Evolutionary conservation across 768 basidiomycete genomes (phyloP).

Genomic region (Artomyces pyxidatus): DNA sequence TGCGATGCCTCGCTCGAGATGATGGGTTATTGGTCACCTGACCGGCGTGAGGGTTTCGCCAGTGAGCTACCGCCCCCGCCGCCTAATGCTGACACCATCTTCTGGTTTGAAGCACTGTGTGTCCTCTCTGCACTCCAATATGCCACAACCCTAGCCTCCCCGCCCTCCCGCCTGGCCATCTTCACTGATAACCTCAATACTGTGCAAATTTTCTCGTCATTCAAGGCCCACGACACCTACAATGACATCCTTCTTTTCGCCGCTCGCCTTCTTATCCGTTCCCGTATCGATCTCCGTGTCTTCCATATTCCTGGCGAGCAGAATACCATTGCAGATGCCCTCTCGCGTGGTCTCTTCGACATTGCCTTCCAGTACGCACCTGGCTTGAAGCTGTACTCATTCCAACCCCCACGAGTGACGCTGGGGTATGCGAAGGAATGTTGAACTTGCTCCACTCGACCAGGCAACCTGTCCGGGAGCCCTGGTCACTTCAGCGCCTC

Average conservation of each 20-base stretch:
- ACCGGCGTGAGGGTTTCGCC: not conserved
- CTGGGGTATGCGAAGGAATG: constrained; percentile 21
- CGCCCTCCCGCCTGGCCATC: constrained; percentile 11
- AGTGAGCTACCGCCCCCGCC: not conserved
- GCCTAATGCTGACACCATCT: constrained; percentile 2
- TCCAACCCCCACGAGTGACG: constrained; percentile 18
- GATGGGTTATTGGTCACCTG: constrained; percentile 18
- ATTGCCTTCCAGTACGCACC: not conserved
- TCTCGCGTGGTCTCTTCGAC: constrained; percentile 9
- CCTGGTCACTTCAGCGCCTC: constrained; percentile 30
- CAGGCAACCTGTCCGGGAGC: constrained; percentile 24
- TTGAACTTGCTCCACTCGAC: constrained; percentile 7
- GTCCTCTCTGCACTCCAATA: constrained; percentile 6
- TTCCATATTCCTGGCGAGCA: constrained; percentile 18
- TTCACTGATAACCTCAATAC: constrained; percentile 21
- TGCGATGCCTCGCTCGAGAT: constrained; percentile 19
- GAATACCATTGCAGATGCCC: constrained; percentile 19
- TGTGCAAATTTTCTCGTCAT: constrained; percentile 19
- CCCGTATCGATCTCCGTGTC: constrained; percentile 14
- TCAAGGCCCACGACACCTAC: constrained; percentile 12
- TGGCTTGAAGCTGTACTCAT: not conserved
- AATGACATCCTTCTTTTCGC: constrained; percentile 15
- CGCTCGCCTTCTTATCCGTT: constrained; percentile 6
- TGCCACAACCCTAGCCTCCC: not conserved
- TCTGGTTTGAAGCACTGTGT: constrained; percentile 4